Conservation (phyloP, 1,284 basidiomycete genomes). For the Puccinia hordei region DNA sequence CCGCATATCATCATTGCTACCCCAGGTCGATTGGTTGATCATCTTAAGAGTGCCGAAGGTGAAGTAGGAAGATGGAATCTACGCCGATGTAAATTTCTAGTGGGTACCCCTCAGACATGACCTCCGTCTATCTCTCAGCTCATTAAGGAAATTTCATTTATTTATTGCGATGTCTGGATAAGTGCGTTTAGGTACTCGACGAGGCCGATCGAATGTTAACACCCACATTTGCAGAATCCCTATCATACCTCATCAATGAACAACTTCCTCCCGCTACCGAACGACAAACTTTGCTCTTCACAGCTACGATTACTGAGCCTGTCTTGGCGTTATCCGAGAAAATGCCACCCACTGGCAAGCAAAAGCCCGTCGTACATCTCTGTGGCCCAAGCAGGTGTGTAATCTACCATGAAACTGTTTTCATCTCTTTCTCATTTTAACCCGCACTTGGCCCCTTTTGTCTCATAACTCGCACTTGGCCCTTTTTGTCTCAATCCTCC, state of each 20-base stretch:
- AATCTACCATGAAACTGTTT: conserved; percentile 24
- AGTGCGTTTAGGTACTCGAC: conserved; percentile 73
- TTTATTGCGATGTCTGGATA: neutral
- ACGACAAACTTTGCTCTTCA: conserved; percentile 93
- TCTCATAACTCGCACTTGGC: conserved; percentile 10
- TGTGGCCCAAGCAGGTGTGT: conserved; percentile 72
- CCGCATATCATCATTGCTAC: conserved; percentile 96
- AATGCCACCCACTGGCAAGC: conserved; percentile 76
- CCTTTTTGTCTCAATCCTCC: conserved; percentile 35
- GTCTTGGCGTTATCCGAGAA: conserved; percentile 78
- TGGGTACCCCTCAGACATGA: conserved; percentile 60
- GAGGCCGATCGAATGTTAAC: conserved; percentile 94
- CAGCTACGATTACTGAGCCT: conserved; percentile 85
- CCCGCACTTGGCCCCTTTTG: conserved; percentile 19
- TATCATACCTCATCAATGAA: conserved; percentile 73
- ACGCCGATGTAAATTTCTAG: conserved; percentile 80
- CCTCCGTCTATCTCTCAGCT: neutral
- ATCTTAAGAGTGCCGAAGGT: conserved; percentile 70
- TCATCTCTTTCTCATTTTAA: conserved; percentile 10
- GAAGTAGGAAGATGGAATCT: conserved; percentile 79
- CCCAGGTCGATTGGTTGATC: conserved; percentile 90
- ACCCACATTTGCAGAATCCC: conserved; percentile 82
- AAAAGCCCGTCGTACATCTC: conserved; percentile 81
- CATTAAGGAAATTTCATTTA: neutral
- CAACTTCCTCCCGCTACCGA: conserved; percentile 70